Percentiles rank a stretch among this genome's conserved stretches.
These are phyloP conservation scores for Marvania coccoides DNA, from an alignment of 139 green algal genomes.

Conservation along the genomic window DNA sequence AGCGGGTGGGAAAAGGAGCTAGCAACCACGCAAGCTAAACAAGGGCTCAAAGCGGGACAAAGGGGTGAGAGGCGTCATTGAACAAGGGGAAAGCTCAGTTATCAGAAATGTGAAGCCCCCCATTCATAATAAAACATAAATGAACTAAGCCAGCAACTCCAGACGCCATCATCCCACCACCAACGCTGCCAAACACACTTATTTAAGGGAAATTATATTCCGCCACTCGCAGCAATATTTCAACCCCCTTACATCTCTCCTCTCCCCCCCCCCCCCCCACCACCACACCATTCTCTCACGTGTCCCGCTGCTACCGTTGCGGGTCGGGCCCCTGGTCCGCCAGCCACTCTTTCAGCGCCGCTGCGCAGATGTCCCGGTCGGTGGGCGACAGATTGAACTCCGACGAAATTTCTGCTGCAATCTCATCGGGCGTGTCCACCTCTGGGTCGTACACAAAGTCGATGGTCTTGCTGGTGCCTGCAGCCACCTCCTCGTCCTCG, in stretches of 20 bases:
- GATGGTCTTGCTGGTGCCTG: conserved; percentile 60
- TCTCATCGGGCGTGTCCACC: conserved; percentile 68
- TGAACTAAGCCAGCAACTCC: too few species aligned
- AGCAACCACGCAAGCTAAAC: too few species aligned
- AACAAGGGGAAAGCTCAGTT: too few species aligned
- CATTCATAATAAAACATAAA: too few species aligned
- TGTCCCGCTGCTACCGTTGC: background rate
- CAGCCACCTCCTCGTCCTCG: background rate
- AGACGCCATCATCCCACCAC: too few species aligned
- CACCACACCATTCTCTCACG: background rate
- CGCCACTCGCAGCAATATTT: background rate
- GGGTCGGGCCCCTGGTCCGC: conserved; percentile 48
- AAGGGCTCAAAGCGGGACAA: too few species aligned
- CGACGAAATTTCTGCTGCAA: conserved; percentile 86
- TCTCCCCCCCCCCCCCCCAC: background rate
- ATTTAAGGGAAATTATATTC: too few species aligned
- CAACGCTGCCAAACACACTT: too few species aligned
- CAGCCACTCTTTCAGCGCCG: conserved; percentile 82
- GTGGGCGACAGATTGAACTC: conserved; percentile 82
- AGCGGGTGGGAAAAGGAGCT: too few species aligned
- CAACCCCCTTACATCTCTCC: background rate
- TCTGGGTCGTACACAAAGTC: conserved; percentile 92
- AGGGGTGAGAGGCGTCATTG: too few species aligned
- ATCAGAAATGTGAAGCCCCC: too few species aligned
- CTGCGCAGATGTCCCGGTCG: conserved; percentile 85